Conservation (phyloP, 2,329 filamentous ascomycete species). For the Calonectria pseudoturangicola region DNA sequence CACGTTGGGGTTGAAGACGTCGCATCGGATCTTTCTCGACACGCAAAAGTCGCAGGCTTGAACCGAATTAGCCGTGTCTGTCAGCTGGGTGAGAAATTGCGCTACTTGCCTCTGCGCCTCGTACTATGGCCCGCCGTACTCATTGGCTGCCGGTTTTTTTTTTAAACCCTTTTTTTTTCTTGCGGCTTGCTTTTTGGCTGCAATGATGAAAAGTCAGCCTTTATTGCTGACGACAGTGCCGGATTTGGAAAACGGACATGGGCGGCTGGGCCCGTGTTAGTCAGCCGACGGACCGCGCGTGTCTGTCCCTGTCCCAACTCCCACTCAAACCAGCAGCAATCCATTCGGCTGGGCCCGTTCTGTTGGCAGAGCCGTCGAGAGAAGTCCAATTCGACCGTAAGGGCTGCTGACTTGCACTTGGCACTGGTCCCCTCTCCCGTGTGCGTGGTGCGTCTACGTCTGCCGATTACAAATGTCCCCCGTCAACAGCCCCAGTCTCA, state of each 20-base stretch:
- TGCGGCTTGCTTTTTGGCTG: no score
- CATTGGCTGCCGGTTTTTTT: neutral
- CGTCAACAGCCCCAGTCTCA: no score
- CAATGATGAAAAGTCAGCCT: neutral
- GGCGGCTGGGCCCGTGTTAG: neutral
- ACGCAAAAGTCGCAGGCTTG: constrained; percentile 62
- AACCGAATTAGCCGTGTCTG: neutral
- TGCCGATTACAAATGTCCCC: neutral
- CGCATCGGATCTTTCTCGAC: constrained; percentile 63
- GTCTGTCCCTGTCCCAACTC: no score
- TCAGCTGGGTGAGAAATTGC: no score
- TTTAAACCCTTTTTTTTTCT: neutral
- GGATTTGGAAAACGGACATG: neutral
- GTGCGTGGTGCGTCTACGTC: neutral
- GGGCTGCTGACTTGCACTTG: no score
- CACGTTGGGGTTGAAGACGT: constrained; percentile 58
- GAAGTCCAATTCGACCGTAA: no score
- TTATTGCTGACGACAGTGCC: constrained; percentile 1
- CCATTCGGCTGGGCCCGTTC: no score
- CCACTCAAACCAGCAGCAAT: no score
- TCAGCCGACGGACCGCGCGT: neutral
- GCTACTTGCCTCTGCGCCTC: constrained; percentile 47
- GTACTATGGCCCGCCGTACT: neutral
- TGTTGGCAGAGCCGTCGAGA: no score
- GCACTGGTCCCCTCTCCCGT: no score